Evolutionary conservation across 2,329 filamentous ascomycete genomes (phyloP), one percentile per base, ranked within the genome.

Genomic region (Sporothrix brasiliensis): DNA sequence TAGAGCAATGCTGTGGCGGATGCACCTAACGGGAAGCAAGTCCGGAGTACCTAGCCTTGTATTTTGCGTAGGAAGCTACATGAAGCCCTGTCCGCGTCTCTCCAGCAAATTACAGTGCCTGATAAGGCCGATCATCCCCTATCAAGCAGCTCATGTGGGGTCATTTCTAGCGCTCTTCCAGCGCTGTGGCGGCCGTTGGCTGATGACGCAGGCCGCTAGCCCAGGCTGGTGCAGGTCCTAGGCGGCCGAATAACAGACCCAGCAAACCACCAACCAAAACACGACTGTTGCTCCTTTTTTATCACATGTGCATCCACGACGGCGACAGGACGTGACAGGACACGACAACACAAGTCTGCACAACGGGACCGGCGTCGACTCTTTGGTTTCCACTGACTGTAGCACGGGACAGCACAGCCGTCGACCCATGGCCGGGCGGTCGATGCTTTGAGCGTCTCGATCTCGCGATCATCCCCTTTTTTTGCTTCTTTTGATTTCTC

Each of bases 291-390:
- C 24, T 47, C 68, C 52, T 67, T 63, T 44, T 66, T 49, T 56
- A 44, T 69, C 49, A 50, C 68, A 69, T 63, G 68, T 69, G 68
- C 53, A 63, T 53, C 47, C 13, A n/a, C 56, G 39, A 63, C 58
- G 21, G 14, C 60, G 34, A 44, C 30, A 3, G 5, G 11, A 7
- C 34, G 14, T 41, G 34, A 44, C 30, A 3, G 5, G 11, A 7
- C 34, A 44, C 60, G 11, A 49, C 58, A 56, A 56, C 65, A 47
- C 30, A 19, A 44, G 13, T 6, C 65, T 13, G 53, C 49, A 52
- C 63, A 16, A 24, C 47, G 53, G 49, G 41, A 44, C 14, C 41
- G 41, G 14, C 14, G 14, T 47, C 11, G 41, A 49, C 44, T 19
- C 14, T 16, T 49, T 16, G 14, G 6, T 53, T 53, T 21, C n/a